Base-by-base conservation (phyloP, 441 rosid genomes). In the Breynia disticha region DNA sequence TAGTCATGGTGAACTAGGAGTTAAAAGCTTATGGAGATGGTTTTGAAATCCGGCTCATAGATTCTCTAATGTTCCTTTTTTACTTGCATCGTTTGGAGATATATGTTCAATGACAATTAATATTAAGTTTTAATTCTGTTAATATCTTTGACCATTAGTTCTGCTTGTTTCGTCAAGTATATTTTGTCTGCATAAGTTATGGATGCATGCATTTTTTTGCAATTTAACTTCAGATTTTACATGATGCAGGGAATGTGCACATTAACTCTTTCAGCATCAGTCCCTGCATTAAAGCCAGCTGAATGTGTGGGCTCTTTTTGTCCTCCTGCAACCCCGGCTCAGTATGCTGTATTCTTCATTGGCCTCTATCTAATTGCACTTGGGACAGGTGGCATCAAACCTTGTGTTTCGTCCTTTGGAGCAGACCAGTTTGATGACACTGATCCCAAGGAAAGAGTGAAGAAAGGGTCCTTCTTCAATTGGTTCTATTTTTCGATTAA, bases 331-430 rank as follows among this genome's bases (percentile, higher is more conserved):
- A 77, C 82, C 9, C 50, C 77, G 32, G 70, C 80, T 63, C 91
- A 84, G 67, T 82, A 79, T 39, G 73, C 71, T 0, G 79, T 83
- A 37, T 82, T 90, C 71, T 87, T 82, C 73, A 14, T 72, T 13
- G 95, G 96, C 60, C 89, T 89, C 42, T 90, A 86, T 77, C 77
- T 90, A 63, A 82, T 84, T 59, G 95, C 90, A 0, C 70, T 89
- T 0, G 95, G 86, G 42, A 81, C 95, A 11, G 95, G 97, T 62
- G 96, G 97, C 16, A 90, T 90, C 82, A 87, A 90, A 65, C 98
- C 93, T 0, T 87, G 98, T 21, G 98, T 83, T 41, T 87, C 88
- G 0, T 75, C 95, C 39, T 87, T 87, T 64, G 93, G 93, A 53
- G 95, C 90, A 0, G 96, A 87, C 50, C 96, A 90, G 70, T 87